These are phyloP conservation scores for Trebouxiophyceae sp. DNA, from an alignment of 163 green algal species.

Conservation along the genomic window DNA sequence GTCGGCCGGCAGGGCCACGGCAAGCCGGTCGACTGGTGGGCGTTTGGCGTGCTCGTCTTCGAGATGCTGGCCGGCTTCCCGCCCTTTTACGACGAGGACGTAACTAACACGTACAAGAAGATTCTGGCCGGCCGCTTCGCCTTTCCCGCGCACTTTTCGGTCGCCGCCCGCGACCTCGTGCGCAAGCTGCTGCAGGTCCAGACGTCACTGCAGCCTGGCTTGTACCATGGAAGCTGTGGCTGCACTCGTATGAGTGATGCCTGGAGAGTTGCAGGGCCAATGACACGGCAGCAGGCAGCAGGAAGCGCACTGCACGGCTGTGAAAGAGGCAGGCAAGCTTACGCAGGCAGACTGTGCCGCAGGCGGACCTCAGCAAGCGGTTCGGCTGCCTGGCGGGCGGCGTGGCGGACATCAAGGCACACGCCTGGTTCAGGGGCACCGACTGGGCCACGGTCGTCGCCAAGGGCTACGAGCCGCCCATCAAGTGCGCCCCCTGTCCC, in stretches of 20 bases:
- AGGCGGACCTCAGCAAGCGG: constrained; percentile 38
- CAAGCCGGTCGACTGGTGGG: constrained; percentile 81
- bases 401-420: constrained; percentile 47
- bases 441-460: constrained; percentile 34
- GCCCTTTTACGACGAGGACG: constrained; percentile 81
- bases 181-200: constrained; percentile 38
- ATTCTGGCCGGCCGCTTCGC: constrained; percentile 63
- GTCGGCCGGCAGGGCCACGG: constrained; percentile 75
- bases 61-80: constrained; percentile 75
- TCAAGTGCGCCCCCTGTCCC: constrained; percentile 23
- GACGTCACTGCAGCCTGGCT: constrained; percentile 1
- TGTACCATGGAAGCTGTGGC: too few relatives aligned
- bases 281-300: too few relatives aligned
- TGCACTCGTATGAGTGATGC: too few relatives aligned
- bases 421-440: constrained; percentile 56
- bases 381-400: constrained; percentile 40
- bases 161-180: constrained; percentile 25
- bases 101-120: constrained; percentile 84
- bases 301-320: too few relatives aligned
- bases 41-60: constrained; percentile 47
- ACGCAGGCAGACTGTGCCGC: too few relatives aligned
- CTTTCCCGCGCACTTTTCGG: constrained; percentile 67
- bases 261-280: too few relatives aligned
- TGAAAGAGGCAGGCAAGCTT: too few relatives aligned
- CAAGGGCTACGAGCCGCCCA: constrained; percentile 16